A percentile compares a stretch with the other conserved stretches of the same genome.
Evolutionary conservation across 257 asterid genomes (phyloP).

Genomic region (Linderniella brevidens): DNA sequence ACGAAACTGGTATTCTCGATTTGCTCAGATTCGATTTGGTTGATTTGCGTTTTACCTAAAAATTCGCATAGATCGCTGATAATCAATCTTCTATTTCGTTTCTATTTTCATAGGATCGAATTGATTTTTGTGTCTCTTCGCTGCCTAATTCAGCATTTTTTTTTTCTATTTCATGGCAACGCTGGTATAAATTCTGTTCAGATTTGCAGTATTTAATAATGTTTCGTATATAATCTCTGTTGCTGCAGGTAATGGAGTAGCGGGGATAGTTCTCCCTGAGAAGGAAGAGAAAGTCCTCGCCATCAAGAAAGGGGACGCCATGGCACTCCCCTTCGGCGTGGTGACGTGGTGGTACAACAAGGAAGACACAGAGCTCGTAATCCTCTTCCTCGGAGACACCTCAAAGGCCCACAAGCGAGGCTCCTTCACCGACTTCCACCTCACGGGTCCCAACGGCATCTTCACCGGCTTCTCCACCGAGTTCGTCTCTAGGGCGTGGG

Average conservation of each 20-base stretch:
- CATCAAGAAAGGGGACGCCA: slow-evolving; percentile 75
- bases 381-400: slow-evolving; percentile 47
- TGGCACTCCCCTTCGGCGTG: slow-evolving; percentile 82
- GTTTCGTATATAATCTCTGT: not conserved
- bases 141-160: not conserved
- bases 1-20: no score
- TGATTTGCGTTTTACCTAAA: no score
- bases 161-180: slow-evolving; percentile 13
- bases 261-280: slow-evolving; percentile 75
- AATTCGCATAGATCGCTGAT: no score
- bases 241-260: slow-evolving; percentile 57
- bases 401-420: slow-evolving; percentile 36
- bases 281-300: slow-evolving; percentile 70
- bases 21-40: slow-evolving; percentile 2
- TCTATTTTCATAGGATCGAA: no score
- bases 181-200: no score
- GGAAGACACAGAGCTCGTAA: slow-evolving; percentile 30
- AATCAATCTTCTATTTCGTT: no score
- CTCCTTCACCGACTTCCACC: slow-evolving; percentile 33
- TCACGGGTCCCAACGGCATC: slow-evolving; percentile 33
- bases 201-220: no score
- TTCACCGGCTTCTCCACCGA: slow-evolving; percentile 37
- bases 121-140: not conserved
- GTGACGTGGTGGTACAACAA: slow-evolving; percentile 87
- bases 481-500: slow-evolving; percentile 38